Evolutionary conservation across 352 stramenopile genomes (phyloP), one percentile per base, ranked within the genome.

Genomic region (Thalassiosira mediterranea): DNA sequence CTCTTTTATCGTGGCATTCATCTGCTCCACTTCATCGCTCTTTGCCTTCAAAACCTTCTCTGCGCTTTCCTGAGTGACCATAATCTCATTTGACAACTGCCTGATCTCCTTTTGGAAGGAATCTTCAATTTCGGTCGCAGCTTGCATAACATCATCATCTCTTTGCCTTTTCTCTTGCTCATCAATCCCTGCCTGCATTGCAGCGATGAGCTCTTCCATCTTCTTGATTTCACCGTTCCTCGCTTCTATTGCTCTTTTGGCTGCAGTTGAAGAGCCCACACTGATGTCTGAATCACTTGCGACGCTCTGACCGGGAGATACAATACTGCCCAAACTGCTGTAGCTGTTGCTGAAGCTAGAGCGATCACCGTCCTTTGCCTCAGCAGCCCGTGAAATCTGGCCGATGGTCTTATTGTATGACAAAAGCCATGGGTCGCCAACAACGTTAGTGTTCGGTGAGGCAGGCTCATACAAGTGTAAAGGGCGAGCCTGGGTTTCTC

Each of bases 81-180:
- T 28, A 29, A 75, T 68, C 26, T 32, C 66, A 38, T 62, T 29
- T 15, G 63, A 72, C 23, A 73, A 46, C 44, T 73, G 40, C 21
- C 52, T 32, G 17, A 75, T 75, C 42, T 54, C 63, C 21, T 56
- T 65, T 46, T 74, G 64, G 21, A 65, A 56, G 28, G 65, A 53
- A 34, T 44, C 58, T 26, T 81, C 72, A 4, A 76, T 32, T 7
- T 34, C 63, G 4, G 40, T 42, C 58, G 70, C 72, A 23, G 37
- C 54, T 51, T 71, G 57, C 13, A 61, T 37, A 26, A 56, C 67
- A 23, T 71, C 74, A 13, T 77, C 74, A 13, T 77, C 44, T 13
- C 7, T 42, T 42, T 13, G 7, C 11, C 63, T 13, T 49, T 66
- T 25, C n/a, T 42, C 58, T 48, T 65, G 59, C n/a, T 73, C 54